Evolutionary conservation across 495 filamentous ascomycete species (phyloP).

Genomic region (Cudoniella acicularis): DNA sequence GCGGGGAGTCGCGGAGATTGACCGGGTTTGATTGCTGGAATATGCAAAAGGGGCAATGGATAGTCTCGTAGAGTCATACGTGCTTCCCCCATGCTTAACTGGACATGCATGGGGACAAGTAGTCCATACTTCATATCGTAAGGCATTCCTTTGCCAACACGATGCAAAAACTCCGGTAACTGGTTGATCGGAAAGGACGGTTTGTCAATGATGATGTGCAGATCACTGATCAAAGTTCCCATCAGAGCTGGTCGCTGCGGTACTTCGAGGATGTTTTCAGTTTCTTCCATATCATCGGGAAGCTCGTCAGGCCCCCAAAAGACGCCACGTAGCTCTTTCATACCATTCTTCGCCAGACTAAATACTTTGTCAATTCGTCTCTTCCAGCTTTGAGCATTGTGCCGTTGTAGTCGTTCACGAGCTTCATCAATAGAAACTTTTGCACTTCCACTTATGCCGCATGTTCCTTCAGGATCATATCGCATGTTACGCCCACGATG

Average conservation of each 20-base stretch:
- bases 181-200: slow-evolving; percentile 83
- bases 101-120: slow-evolving; percentile 83
- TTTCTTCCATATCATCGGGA: slow-evolving; percentile 74
- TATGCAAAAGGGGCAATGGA: slow-evolving; percentile 85
- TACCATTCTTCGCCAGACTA: slow-evolving; percentile 61
- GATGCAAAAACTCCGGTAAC: slow-evolving; percentile 76
- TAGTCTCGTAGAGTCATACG: slow-evolving; percentile 85
- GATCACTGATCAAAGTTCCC: slow-evolving; percentile 75
- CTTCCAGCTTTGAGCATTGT: slow-evolving; percentile 92
- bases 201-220: slow-evolving; percentile 85
- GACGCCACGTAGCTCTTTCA: slow-evolving; percentile 72
- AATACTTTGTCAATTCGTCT: slow-evolving; percentile 78
- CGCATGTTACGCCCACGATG: slow-evolving; percentile 31
- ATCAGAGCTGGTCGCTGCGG: slow-evolving; percentile 83
- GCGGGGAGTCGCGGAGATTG: slow-evolving; percentile 80
- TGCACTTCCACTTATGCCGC: slow-evolving; percentile 60
- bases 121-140: slow-evolving; percentile 84
- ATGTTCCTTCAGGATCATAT: slow-evolving; percentile 77
- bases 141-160: slow-evolving; percentile 94
- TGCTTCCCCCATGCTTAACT: slow-evolving; percentile 88
- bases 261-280: slow-evolving; percentile 80
- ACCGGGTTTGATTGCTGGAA: slow-evolving; percentile 73
- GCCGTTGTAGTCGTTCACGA: slow-evolving; percentile 64
- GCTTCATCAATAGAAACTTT: slow-evolving; percentile 72
- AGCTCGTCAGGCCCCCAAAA: slow-evolving; percentile 84